Evolutionary conservation across 371 early-diverging fungal genomes (phyloP).

Genomic region (Actinomortierella ambigua): DNA sequence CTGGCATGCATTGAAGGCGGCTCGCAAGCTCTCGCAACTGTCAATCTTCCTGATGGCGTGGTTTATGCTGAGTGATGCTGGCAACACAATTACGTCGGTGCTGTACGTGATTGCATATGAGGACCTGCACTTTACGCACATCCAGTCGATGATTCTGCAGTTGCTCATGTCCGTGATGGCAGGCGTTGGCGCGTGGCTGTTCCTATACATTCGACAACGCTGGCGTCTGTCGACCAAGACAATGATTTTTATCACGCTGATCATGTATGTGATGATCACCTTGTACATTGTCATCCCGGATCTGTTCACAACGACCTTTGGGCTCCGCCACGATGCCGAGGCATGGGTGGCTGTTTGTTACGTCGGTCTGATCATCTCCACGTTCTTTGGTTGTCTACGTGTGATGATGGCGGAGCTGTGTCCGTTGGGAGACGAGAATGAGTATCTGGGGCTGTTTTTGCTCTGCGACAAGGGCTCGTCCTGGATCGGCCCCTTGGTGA

Average conservation of each 20-base stretch:
- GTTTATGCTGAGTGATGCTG: constrained; percentile 65
- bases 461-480: constrained; percentile 65
- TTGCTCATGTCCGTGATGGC: constrained; percentile 46
- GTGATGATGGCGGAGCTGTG: constrained; percentile 65
- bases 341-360: constrained; percentile 57
- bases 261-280: constrained; percentile 13
- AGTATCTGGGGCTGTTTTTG: constrained; percentile 67
- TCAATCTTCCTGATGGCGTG: constrained; percentile 62
- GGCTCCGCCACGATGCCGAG: constrained; percentile 49
- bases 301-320: constrained; percentile 30
- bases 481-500: constrained; percentile 63
- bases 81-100: constrained; percentile 54
- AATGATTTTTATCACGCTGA: constrained; percentile 27
- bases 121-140: constrained; percentile 37
- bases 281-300: constrained; percentile 39
- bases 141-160: constrained; percentile 26
- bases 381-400: constrained; percentile 61
- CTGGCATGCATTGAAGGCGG: constrained; percentile 43
- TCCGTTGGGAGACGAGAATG: constrained; percentile 62
- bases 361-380: constrained; percentile 61
- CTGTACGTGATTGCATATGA: constrained; percentile 46
- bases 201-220: constrained; percentile 45
- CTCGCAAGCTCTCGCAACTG: constrained; percentile 52
- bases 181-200: constrained; percentile 48
- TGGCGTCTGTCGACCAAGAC: constrained; percentile 35